Conservation (phyloP, 1,139 yeast genomes). For the Yamadazyma trypodendri region DNA sequence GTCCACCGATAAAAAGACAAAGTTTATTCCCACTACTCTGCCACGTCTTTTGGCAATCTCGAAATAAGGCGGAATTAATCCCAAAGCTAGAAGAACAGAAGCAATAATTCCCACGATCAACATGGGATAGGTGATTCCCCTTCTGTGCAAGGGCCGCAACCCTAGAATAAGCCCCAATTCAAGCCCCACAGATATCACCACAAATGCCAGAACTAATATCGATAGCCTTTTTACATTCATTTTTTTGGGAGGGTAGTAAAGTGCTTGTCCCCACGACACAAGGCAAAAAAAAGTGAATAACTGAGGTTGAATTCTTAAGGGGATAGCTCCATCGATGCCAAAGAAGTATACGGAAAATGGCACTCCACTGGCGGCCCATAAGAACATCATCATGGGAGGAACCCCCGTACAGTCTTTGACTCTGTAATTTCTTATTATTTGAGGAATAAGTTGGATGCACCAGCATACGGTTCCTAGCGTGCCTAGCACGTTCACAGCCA, state of each 20-base stretch:
- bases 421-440: conserved; percentile 67
- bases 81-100: conserved; percentile 69
- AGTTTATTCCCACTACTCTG: conserved; percentile 84
- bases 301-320: conserved; percentile 84
- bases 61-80: conserved; percentile 84
- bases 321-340: conserved; percentile 68
- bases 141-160: conserved; percentile 61
- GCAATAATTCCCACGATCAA: conserved; percentile 78
- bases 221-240: conserved; percentile 38
- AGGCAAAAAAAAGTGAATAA: conserved; percentile 72
- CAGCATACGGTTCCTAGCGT: conserved; percentile 87
- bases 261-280: conserved; percentile 66
- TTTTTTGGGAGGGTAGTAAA: conserved; percentile 76
- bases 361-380: conserved; percentile 81
- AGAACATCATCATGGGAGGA: conserved; percentile 78
- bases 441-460: conserved; percentile 90
- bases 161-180: conserved; percentile 75
- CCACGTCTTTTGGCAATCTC: conserved; percentile 80
- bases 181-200: conserved; percentile 51
- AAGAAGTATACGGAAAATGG: conserved; percentile 84
- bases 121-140: conserved; percentile 73
- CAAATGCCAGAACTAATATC: conserved; percentile 33
- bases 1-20: conserved; percentile 76
- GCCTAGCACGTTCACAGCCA: conserved; percentile 77
- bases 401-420: conserved; percentile 82